Evolutionary conservation across 176 grass and related monocot genomes (phyloP).

Genomic region (Guadua angustifolia): DNA sequence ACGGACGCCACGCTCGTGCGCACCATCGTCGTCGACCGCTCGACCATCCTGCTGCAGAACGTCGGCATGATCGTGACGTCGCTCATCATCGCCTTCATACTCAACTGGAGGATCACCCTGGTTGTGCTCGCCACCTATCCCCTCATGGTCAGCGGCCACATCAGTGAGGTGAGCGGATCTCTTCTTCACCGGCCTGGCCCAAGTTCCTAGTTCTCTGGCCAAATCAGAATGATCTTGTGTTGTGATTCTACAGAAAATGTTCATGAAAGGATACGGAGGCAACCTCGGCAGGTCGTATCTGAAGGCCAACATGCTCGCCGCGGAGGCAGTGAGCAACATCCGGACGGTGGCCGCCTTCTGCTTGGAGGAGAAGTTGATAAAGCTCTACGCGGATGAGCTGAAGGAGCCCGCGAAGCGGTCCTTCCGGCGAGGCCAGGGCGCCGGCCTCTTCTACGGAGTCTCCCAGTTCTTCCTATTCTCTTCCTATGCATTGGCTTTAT

Average conservation of each 20-base stretch:
- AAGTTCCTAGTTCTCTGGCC: background rate
- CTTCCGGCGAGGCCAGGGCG: conserved; percentile 86
- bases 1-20: conserved; percentile 85
- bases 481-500: conserved; percentile 78
- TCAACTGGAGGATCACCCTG: conserved; percentile 92
- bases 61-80: conserved; percentile 90
- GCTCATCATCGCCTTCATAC: conserved; percentile 82
- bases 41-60: conserved; percentile 89
- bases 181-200: background rate
- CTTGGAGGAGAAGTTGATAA: conserved; percentile 89
- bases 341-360: conserved; percentile 94
- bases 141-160: conserved; percentile 91
- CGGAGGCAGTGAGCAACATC: conserved; percentile 97
- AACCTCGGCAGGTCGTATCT: conserved; percentile 83
- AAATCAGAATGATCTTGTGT: background rate
- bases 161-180: conserved; percentile 71
- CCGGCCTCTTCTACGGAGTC: conserved; percentile 88
- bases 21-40: conserved; percentile 90
- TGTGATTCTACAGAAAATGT: conserved; percentile 72
- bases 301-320: conserved; percentile 95
- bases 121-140: conserved; percentile 87
- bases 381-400: conserved; percentile 77
- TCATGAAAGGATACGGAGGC: conserved; percentile 94
- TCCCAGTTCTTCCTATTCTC: conserved; percentile 97
- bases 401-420: conserved; percentile 73